Conservation (phyloP, 495 filamentous ascomycete genomes). For the Lineolata rhizophorae region DNA sequence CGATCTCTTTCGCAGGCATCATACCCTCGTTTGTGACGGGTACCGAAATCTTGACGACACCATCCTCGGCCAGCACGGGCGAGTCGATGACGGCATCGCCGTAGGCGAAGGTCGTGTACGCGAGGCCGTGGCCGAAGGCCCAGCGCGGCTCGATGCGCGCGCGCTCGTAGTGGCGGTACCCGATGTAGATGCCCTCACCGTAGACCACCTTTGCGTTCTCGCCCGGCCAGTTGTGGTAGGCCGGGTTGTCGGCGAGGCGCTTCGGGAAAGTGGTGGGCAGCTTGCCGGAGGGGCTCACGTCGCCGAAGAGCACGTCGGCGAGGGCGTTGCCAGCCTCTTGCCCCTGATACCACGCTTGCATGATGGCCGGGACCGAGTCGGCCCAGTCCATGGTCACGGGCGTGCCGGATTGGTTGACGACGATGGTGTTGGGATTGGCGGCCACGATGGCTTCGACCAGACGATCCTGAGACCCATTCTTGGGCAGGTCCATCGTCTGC, state of each 20-base stretch:
- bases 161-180: slow-evolving; percentile 67
- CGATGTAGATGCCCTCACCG: slow-evolving; percentile 62
- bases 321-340: slow-evolving; percentile 28
- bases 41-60: slow-evolving; percentile 29
- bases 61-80: slow-evolving; percentile 27
- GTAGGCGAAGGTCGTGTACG: slow-evolving; percentile 39
- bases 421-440: slow-evolving; percentile 50
- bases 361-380: slow-evolving; percentile 31
- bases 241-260: slow-evolving; percentile 48
- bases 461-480: slow-evolving; percentile 42
- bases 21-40: slow-evolving; percentile 33
- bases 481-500: slow-evolving; percentile 60
- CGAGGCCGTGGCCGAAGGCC: slow-evolving; percentile 61
- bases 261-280: slow-evolving; percentile 46
- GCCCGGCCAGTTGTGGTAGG: slow-evolving; percentile 57
- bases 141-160: slow-evolving; percentile 42
- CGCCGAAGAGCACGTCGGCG: slow-evolving; percentile 43
- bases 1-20: slow-evolving; percentile 39
- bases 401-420: slow-evolving; percentile 69
- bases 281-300: slow-evolving; percentile 16
- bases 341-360: slow-evolving; percentile 38
- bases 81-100: slow-evolving; percentile 41
- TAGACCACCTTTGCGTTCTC: slow-evolving; percentile 59
- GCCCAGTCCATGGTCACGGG: slow-evolving; percentile 76
- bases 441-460: slow-evolving; percentile 45